A percentile compares a stretch with the other conserved stretches of the same genome.
These are phyloP conservation scores for Petunia hybrid DNA, from an alignment of 305 asterid genomes.

Conservation along the genomic window DNA sequence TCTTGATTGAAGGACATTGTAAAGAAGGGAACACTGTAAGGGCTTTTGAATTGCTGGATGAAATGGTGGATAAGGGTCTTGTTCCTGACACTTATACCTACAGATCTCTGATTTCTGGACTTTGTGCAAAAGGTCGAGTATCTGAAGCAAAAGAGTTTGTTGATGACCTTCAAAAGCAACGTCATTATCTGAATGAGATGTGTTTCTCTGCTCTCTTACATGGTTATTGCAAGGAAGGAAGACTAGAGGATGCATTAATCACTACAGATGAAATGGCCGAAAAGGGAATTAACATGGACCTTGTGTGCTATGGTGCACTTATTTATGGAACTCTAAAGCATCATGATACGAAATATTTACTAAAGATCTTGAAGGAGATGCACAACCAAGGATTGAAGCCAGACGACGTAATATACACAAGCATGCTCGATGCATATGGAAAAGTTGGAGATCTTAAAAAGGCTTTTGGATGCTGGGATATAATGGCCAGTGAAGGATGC, in stretches of 20 bases:
- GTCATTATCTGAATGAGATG: constrained; percentile 64
- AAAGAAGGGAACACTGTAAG: constrained; percentile 54
- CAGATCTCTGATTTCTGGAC: constrained; percentile 72
- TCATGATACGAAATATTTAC: constrained; percentile 49
- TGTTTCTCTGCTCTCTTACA: constrained; percentile 82
- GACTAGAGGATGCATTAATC: constrained; percentile 64
- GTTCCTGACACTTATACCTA: constrained; percentile 82
- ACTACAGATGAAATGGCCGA: constrained; percentile 60
- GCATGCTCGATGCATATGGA: constrained; percentile 68
- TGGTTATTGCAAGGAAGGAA: constrained; percentile 74
- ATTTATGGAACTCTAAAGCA: constrained; percentile 59
- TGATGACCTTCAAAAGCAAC: constrained; percentile 58
- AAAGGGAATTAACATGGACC: constrained; percentile 72
- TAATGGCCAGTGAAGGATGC: constrained; percentile 73
- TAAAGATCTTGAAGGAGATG: constrained; percentile 61
- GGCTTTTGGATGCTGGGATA: constrained; percentile 77
- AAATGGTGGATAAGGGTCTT: constrained; percentile 76
- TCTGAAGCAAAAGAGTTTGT: constrained; percentile 71
- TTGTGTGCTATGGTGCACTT: constrained; percentile 70
- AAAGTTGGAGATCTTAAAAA: constrained; percentile 63
- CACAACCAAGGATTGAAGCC: constrained; percentile 68
- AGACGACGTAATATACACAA: constrained; percentile 70
- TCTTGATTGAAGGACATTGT: constrained; percentile 81
- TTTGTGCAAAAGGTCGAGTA: constrained; percentile 65
- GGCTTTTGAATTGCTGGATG: constrained; percentile 76